Conservation (phyloP, 2,329 filamentous ascomycete species). For the Colletotrichum orchidophilum region DNA sequence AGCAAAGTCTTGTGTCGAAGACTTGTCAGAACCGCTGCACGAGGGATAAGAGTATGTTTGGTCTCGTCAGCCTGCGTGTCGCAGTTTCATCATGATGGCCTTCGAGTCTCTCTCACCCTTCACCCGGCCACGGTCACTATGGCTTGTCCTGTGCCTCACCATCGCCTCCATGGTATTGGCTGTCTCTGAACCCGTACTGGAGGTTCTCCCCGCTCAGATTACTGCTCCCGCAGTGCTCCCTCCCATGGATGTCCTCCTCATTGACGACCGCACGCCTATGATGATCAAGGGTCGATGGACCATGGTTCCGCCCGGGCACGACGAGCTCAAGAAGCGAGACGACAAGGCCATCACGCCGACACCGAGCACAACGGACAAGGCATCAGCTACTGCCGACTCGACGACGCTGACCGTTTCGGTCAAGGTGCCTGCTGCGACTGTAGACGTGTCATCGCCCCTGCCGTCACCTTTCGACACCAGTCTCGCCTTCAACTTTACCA, state of each 20-base stretch:
- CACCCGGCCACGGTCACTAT: conserved; percentile 39
- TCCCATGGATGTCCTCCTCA: conserved; percentile 19
- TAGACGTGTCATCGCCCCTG: conserved; percentile 51
- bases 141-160: conserved; percentile 40
- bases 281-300: conserved; percentile 36
- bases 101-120: conserved; percentile 15
- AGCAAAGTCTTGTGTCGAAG: background rate
- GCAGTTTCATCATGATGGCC: conserved; percentile 41
- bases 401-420: conserved; percentile 30
- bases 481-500: conserved; percentile 69
- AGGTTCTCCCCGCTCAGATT: conserved; percentile 18
- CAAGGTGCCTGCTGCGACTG: conserved; percentile 38
- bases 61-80: conserved; percentile 35
- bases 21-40: conserved; percentile 18
- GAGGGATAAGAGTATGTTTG: conserved; percentile 37
- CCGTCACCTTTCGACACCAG: conserved; percentile 75
- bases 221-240: conserved; percentile 20
- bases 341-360: conserved; percentile 31
- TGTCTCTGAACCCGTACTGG: conserved; percentile 1
- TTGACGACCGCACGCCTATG: conserved; percentile 34
- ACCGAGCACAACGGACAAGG: conserved; percentile 2
- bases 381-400: conserved; percentile 13
- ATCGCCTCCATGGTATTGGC: conserved; percentile 34
- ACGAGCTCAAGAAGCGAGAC: conserved; percentile 39
- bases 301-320: conserved; percentile 30